Evolutionary conservation across 352 stramenopile genomes (phyloP), one percentile per base, ranked within the genome.

Genomic region (Pythium diclinum): DNA sequence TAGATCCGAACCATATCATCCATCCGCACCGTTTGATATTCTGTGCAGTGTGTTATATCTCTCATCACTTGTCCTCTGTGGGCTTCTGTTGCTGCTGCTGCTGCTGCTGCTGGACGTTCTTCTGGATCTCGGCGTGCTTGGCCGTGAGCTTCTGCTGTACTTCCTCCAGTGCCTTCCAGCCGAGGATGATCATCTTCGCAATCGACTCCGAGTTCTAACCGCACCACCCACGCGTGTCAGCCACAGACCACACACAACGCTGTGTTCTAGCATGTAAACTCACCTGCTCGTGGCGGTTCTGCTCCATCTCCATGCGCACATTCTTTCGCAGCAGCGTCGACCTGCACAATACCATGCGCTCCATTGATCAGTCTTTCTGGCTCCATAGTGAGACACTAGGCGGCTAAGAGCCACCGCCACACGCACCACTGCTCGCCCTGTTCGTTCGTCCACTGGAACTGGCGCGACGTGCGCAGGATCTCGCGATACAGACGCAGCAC

Each of bases 401-500:
- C 42, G 17, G 25, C 19, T 3, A 3, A 21, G 6, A 16, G 19
- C 19, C 25, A 19, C n/a, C 6, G 14, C n/a, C 9, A 4, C n/a
- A 71, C 73, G 46, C 68, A 87, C 85, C 85, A 94, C 23, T 72
- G 63, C 59, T 91, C 67, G 1, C 83, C 85, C 56, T 89, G 72
- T 40, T 94, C 85, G 51, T 91, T 92, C 8, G 59, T 65, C 76
- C 87, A 90, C 62, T 83, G 68, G 73, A 94, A 94, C 61, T 81
- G 72, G 47, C 81, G 80, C 69, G 85, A 71, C 32, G 80, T 88
- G 62, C 80, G 82, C 70, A 94, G 72, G 59, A 94, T 88, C 76
- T 88, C 77, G 32, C 81, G 81, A 73, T 94, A 94, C 62, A 94
- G 71, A 16, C 83, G 82, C 69, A 94, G 71, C 72, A 90, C 83